phyloP scores from a whole-genome alignment of 176 grass and related monocot species.

The Ensete ventricosum region DNA sequence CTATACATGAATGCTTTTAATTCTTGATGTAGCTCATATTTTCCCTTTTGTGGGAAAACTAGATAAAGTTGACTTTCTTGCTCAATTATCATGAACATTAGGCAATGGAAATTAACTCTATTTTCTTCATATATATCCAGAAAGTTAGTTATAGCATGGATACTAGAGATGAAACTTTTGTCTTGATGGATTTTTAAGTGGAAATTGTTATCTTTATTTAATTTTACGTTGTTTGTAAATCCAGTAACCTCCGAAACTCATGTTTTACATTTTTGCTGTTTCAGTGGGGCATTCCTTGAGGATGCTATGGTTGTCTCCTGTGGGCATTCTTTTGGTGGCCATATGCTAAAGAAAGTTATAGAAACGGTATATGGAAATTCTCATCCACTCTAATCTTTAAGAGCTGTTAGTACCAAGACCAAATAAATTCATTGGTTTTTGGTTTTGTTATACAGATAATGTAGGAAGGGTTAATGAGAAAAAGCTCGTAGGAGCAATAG shows the following conservation, averaged over 20 bases:
- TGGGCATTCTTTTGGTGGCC: constrained; percentile 70
- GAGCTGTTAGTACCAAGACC: too few relatives aligned
- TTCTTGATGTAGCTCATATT: too few relatives aligned
- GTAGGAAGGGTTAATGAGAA: background rate
- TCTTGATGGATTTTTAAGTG: background rate
- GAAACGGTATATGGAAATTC: constrained; percentile 43
- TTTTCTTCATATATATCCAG: background rate
- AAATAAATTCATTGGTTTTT: background rate
- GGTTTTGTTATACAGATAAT: background rate
- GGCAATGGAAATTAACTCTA: background rate
- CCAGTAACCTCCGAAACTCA: background rate
- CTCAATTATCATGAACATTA: too few relatives aligned
- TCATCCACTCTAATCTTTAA: background rate
- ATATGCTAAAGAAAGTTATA: constrained; percentile 71
- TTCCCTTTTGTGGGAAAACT: too few relatives aligned
- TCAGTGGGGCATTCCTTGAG: constrained; percentile 68
- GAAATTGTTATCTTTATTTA: background rate
- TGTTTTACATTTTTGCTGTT: constrained; percentile 6
- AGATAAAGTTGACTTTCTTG: too few relatives aligned
- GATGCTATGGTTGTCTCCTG: constrained; percentile 79
- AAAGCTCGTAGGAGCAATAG: background rate
- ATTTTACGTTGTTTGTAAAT: background rate
- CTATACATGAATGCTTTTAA: too few relatives aligned
- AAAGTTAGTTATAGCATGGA: too few relatives aligned
- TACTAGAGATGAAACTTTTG: too few relatives aligned